Percentiles rank a stretch among this genome's conserved stretches.
Evolutionary conservation across 257 asterid species (phyloP).

Genomic region (Ophiorrhiza pumila): DNA sequence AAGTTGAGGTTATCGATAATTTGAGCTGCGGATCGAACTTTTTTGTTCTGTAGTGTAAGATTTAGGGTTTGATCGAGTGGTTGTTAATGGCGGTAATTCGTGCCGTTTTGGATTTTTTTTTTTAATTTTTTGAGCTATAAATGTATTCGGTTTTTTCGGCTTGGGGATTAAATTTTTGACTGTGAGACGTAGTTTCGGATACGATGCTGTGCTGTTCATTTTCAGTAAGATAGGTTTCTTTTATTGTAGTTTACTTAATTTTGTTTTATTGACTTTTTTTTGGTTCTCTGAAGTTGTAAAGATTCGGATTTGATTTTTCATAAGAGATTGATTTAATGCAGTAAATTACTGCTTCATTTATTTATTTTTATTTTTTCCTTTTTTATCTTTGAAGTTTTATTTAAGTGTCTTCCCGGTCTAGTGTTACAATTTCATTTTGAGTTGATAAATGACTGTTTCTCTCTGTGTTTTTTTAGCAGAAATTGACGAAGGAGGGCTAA

Average conservation of each 20-base stretch:
- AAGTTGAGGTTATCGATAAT: neutral
- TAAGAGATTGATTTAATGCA: neutral
- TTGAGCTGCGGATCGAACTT: constrained; percentile 24
- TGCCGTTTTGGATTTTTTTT: neutral
- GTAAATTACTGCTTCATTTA: neutral
- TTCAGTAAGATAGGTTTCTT: neutral
- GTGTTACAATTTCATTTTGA: neutral
- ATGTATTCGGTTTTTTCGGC: neutral
- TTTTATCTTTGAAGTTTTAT: neutral
- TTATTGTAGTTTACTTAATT: neutral
- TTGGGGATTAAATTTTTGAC: neutral
- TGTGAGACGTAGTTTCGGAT: neutral
- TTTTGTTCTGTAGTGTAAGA: constrained; percentile 7
- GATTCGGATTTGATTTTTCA: neutral
- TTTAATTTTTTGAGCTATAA: neutral
- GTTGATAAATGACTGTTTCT: neutral
- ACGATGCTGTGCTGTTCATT: neutral
- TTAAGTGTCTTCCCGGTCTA: neutral
- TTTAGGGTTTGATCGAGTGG: constrained; percentile 30
- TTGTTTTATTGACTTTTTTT: neutral
- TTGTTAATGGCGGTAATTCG: constrained; percentile 2
- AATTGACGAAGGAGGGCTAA: constrained; percentile 21
- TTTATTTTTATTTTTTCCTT: neutral
- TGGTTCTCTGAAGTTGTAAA: neutral
- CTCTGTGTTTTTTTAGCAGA: constrained; percentile 12